Evolutionary conservation across 2,329 filamentous ascomycete species (phyloP).

Genomic region (Metarhizium humberi): DNA sequence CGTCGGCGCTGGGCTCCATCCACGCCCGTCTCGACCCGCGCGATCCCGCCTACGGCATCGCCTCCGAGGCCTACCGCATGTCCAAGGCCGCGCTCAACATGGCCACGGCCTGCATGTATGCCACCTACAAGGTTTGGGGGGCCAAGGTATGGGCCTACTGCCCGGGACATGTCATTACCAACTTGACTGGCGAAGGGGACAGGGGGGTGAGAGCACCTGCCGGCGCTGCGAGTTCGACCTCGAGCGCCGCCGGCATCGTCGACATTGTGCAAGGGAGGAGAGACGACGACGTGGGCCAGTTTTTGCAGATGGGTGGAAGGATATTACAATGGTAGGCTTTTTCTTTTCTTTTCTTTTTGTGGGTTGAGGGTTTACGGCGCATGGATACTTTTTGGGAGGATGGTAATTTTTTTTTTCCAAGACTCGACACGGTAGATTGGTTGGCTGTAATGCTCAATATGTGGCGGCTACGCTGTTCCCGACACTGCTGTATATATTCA

Average conservation of each 20-base stretch:
- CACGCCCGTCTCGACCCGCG: constrained; percentile 10
- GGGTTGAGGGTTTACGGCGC: no score
- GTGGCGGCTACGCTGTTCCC: no score
- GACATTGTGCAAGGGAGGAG: constrained; percentile 8
- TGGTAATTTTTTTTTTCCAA: background rate
- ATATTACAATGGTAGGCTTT: background rate
- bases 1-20: constrained; percentile 23
- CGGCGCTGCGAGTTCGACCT: constrained; percentile 1
- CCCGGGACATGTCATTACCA: constrained; percentile 23
- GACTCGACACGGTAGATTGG: no score
- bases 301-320: background rate
- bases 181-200: constrained; percentile 15
- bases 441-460: no score
- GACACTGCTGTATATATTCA: no score
- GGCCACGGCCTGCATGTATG: constrained; percentile 20
- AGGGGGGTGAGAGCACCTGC: constrained; percentile 2
- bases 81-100: constrained; percentile 29
- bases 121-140: constrained; percentile 16
- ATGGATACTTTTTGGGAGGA: background rate
- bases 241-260: constrained; percentile 1
- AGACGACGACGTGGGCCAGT: constrained; percentile 9
- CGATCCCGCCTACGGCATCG: background rate
- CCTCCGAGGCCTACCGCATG: constrained; percentile 17
- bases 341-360: background rate
- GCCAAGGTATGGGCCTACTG: constrained; percentile 23